phyloP scores from a whole-genome alignment of 202 grass and related monocot species.

The Saccharum hybrid region DNA sequence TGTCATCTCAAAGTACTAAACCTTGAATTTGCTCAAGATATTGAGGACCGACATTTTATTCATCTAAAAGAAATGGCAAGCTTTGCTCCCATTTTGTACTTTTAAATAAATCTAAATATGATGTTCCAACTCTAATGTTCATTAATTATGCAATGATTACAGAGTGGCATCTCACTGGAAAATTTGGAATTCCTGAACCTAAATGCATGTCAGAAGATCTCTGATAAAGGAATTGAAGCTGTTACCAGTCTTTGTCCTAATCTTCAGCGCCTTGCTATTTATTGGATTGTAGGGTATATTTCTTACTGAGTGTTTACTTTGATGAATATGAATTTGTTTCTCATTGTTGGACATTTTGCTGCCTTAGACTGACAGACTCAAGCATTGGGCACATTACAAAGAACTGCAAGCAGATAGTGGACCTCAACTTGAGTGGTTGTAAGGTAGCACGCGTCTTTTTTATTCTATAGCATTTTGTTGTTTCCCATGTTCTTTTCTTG shows the following conservation, averaged over 20 bases:
- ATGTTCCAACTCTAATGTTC: slow-evolving; percentile 9
- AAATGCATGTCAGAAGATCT: slow-evolving; percentile 89
- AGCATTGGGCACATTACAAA: slow-evolving; percentile 63
- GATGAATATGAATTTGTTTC: slow-evolving; percentile 1
- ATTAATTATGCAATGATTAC: slow-evolving; percentile 27
- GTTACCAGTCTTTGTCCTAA: slow-evolving; percentile 68
- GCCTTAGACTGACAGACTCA: slow-evolving; percentile 63
- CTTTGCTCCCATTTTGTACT: slow-evolving; percentile 23
- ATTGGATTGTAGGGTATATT: slow-evolving; percentile 88
- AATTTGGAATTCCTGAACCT: slow-evolving; percentile 75
- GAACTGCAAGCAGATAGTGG: slow-evolving; percentile 69
- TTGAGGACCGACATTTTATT: slow-evolving; percentile 79
- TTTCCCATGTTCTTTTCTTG: background rate
- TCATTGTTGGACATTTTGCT: slow-evolving; percentile 37
- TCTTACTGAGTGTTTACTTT: slow-evolving; percentile 36
- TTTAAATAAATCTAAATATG: background rate
- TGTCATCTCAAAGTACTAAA: slow-evolving; percentile 69
- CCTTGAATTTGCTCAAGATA: slow-evolving; percentile 87
- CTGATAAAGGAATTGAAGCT: slow-evolving; percentile 86
- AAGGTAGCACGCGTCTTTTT: slow-evolving; percentile 56
- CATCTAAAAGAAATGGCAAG: slow-evolving; percentile 73
- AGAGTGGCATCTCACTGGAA: slow-evolving; percentile 61
- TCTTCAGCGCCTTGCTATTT: slow-evolving; percentile 57
- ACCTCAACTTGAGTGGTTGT: slow-evolving; percentile 94
- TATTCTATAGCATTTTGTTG: background rate